Evolutionary conservation across 2,329 filamentous ascomycete species (phyloP).

Genomic region (Aspergillus flavus): DNA sequence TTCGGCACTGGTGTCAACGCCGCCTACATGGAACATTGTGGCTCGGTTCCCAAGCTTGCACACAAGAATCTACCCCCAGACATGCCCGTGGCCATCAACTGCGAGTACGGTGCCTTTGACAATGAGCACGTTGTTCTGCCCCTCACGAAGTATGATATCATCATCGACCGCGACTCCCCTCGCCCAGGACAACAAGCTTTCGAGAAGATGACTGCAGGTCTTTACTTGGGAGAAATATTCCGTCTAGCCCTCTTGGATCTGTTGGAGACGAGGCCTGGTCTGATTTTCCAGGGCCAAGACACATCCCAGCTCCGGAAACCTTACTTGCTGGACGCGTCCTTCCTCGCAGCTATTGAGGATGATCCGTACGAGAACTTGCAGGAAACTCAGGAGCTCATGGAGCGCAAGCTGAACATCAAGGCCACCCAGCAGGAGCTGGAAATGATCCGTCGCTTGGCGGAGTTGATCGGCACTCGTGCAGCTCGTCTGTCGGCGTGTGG

Average conservation of each 20-base stretch:
- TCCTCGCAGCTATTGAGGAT: conserved; percentile 90
- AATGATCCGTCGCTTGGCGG: conserved; percentile 82
- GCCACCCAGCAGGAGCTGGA: conserved; percentile 80
- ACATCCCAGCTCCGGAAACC: conserved; percentile 78
- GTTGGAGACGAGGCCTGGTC: conserved; percentile 72
- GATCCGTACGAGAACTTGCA: conserved; percentile 95
- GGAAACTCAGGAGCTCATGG: conserved; percentile 83
- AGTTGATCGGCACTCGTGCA: conserved; percentile 92
- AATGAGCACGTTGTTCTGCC: conserved; percentile 89
- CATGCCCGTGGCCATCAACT: conserved; percentile 92
- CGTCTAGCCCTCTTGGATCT: conserved; percentile 83
- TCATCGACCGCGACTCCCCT: conserved; percentile 88
- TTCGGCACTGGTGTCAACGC: conserved; percentile 98
- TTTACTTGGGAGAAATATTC: conserved; percentile 95
- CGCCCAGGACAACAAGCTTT: conserved; percentile 93
- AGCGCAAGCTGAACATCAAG: conserved; percentile 70
- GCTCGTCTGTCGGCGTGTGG: conserved; percentile 92
- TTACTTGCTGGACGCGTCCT: conserved; percentile 89
- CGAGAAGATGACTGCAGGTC: conserved; percentile 95
- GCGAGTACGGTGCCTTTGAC: conserved; percentile 96
- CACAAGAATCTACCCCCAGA: conserved; percentile 85
- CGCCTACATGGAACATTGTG: conserved; percentile 94
- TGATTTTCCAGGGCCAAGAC: conserved; percentile 84
- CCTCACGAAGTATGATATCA: conserved; percentile 79
- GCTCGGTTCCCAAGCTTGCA: conserved; percentile 89